Evolutionary conservation across 805 yeast species (phyloP).

Genomic region (Clavispora phyllophila): DNA sequence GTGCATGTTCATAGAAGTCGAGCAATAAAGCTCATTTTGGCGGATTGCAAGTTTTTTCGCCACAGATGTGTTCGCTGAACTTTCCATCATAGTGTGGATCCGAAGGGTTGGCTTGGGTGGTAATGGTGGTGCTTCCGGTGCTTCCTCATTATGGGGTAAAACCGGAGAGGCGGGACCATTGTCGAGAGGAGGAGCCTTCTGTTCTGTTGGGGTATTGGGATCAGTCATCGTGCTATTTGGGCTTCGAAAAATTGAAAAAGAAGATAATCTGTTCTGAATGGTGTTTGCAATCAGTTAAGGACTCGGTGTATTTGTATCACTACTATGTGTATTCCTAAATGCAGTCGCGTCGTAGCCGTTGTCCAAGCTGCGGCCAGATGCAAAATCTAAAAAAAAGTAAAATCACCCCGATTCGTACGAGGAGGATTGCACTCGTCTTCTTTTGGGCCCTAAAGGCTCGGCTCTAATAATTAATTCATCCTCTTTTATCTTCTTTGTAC

Average conservation of each 20-base stretch:
- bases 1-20: constrained; percentile 9
- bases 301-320: neutral
- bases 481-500: neutral
- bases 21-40: constrained; percentile 8
- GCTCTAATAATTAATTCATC: neutral
- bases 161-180: neutral
- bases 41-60: constrained; percentile 9
- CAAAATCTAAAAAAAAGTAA: neutral
- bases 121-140: constrained; percentile 5
- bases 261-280: neutral
- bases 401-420: neutral
- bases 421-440: neutral
- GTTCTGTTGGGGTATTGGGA: neutral
- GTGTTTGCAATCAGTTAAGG: neutral
- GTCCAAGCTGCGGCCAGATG: neutral
- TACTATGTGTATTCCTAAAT: neutral
- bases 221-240: neutral
- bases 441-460: neutral
- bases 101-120: constrained; percentile 6
- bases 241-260: neutral
- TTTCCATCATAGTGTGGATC: neutral
- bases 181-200: neutral
- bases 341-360: neutral
- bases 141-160: neutral
- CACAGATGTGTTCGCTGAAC: constrained; percentile 3